phyloP scores from a whole-genome alignment of 2,329 filamentous ascomycete species.

The Penicillium sp. region DNA sequence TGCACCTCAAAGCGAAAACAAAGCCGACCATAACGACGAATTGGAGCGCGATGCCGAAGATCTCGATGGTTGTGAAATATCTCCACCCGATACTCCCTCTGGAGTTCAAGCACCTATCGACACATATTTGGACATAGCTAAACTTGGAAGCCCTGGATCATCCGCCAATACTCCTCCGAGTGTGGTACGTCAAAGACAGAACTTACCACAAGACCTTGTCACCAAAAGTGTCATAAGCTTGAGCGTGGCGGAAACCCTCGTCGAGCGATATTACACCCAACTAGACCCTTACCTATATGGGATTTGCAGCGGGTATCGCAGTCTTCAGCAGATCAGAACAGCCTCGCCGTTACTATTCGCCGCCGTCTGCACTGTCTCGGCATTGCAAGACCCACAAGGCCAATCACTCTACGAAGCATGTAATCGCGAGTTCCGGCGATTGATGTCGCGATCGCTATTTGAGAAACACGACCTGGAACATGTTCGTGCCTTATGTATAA shows the following conservation, averaged over 20 bases:
- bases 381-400: conserved; percentile 44
- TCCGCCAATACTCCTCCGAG: conserved; percentile 27
- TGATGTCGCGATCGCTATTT: conserved; percentile 50
- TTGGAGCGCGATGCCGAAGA: conserved; percentile 21
- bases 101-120: conserved; percentile 38
- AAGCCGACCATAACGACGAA: conserved; percentile 1
- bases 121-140: conserved; percentile 38
- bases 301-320: conserved; percentile 43
- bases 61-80: conserved; percentile 39
- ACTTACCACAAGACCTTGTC: conserved; percentile 42
- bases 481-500: conserved; percentile 52
- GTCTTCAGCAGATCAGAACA: conserved; percentile 41
- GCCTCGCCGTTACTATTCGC: conserved; percentile 46
- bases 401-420: conserved; percentile 37
- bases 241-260: conserved; percentile 45
- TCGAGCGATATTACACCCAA: conserved; percentile 44
- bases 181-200: conserved; percentile 18
- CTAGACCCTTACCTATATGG: conserved; percentile 52
- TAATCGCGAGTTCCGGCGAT: conserved; percentile 47
- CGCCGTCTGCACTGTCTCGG: conserved; percentile 48
- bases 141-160: conserved; percentile 32
- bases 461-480: conserved; percentile 48
- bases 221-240: conserved; percentile 44
- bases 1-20: not conserved
- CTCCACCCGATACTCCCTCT: conserved; percentile 34